Base-by-base conservation (phyloP, 306 rosid species). In the Quercus alba region DNA sequence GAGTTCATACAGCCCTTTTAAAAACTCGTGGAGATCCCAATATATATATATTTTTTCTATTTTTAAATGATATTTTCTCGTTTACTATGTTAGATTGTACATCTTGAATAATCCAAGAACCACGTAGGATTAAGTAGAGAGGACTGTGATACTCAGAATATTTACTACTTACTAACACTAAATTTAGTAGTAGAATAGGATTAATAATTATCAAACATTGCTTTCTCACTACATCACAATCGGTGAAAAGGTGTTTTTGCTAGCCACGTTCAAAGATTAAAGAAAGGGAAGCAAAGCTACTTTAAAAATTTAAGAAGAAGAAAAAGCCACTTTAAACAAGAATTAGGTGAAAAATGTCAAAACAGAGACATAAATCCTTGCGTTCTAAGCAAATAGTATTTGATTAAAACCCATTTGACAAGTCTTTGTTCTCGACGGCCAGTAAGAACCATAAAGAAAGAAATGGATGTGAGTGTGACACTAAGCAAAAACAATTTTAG, bases 41-140 rank as follows among this genome's bases (percentile, higher is more conserved):
- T 71, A 19, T 46, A n/a, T n/a, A n/a, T 38, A 41, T 5, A 25
- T 33, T 1, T 35, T 15, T 18, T 41, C 46, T 41, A 41, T 41
- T 41, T 41, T 41, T 8, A 41, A 41, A 41, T 41, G 46, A 2
- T 41, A 41, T 41, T 41, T 41, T 41, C 46, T 41, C 46, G 46
- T 41, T 41, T 41, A 41, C 12, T 41, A 7, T 41, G 11, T 41
- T 41, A 41, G 46, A 41, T 46, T 46, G 74, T 66, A n/a, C 77
- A n/a, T 23, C 1, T 75, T 71, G 84, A 78, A 62, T 12, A 81
- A 84, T 84, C 84, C 82, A 76, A 87, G 82, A 41, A 8, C 46
- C 46, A 41, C 46, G 46, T 41, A 41, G 46, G 46, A 41, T 8
- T 41, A 41, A 41, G 46, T 41, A 8, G 9, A 41, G 12, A 41